Percentiles rank a stretch among this genome's conserved stretches.
These are phyloP conservation scores for Mucor sp. DNA, from an alignment of 371 early-diverging fungal species.

Conservation along the genomic window DNA sequence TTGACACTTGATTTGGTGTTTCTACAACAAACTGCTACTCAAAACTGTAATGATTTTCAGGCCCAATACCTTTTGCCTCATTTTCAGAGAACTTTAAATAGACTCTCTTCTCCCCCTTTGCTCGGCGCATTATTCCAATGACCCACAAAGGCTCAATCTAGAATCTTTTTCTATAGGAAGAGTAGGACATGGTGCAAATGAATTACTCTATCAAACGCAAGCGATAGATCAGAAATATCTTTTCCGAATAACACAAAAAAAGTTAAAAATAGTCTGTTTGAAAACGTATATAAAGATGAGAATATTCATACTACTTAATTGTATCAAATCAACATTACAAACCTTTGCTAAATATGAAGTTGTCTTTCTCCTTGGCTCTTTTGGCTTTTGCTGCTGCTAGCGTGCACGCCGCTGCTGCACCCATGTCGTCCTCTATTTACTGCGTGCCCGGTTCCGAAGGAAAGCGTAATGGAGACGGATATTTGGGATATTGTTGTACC, in stretches of 20 bases:
- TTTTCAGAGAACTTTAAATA: not conserved
- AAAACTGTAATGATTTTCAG: not conserved
- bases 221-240: not conserved
- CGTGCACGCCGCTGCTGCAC: not conserved
- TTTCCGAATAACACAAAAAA: not conserved
- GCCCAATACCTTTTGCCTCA: not conserved
- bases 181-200: not conserved
- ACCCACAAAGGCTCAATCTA: not conserved
- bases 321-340: not conserved
- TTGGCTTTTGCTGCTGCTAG: not conserved
- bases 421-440: not conserved
- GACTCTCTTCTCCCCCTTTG: not conserved
- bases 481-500: constrained; percentile 13
- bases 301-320: not conserved
- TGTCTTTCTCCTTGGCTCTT: not conserved
- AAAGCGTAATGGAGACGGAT: constrained; percentile 14
- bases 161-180: not conserved
- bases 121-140: not conserved
- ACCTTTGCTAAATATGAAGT: not conserved
- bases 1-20: not conserved
- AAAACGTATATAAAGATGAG: not conserved
- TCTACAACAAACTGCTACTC: not conserved
- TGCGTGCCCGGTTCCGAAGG: constrained; percentile 9
- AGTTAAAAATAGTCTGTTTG: not conserved
- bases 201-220: not conserved